Evolutionary conservation across 2,329 filamentous ascomycete genomes (phyloP).

Genomic region (Diaporthe vexans): DNA sequence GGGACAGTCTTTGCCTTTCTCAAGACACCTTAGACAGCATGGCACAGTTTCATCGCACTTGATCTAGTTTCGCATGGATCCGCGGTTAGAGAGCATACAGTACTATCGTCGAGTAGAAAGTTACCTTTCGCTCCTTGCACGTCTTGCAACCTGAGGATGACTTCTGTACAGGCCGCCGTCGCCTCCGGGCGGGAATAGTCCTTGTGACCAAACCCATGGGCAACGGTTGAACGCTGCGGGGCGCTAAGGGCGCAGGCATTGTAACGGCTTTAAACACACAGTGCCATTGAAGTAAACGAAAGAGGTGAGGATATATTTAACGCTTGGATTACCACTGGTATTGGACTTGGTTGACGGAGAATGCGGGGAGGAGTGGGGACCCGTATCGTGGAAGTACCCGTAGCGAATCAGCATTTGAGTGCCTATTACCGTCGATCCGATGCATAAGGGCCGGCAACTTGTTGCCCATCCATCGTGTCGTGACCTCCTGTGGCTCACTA

Average conservation of each 20-base stretch:
- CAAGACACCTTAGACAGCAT: not conserved
- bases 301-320: not conserved
- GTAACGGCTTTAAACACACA: not conserved
- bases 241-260: not conserved
- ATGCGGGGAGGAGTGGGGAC: not conserved
- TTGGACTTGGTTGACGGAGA: not conserved
- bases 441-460: not conserved
- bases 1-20: not conserved
- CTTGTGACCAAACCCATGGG: not conserved
- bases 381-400: not conserved
- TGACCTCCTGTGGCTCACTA: not conserved
- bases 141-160: not conserved
- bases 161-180: not conserved
- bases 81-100: not conserved
- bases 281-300: not conserved
- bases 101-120: not conserved
- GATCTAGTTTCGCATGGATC: not conserved
- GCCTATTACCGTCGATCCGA: not conserved
- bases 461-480: not conserved
- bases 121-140: constrained; percentile 1
- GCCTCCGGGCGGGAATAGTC: not conserved
- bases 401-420: not conserved
- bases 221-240: not conserved
- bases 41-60: not conserved
- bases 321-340: not conserved